phyloP scores from a whole-genome alignment of 2,329 filamentous ascomycete species.

The Aureobasidium sp. region DNA sequence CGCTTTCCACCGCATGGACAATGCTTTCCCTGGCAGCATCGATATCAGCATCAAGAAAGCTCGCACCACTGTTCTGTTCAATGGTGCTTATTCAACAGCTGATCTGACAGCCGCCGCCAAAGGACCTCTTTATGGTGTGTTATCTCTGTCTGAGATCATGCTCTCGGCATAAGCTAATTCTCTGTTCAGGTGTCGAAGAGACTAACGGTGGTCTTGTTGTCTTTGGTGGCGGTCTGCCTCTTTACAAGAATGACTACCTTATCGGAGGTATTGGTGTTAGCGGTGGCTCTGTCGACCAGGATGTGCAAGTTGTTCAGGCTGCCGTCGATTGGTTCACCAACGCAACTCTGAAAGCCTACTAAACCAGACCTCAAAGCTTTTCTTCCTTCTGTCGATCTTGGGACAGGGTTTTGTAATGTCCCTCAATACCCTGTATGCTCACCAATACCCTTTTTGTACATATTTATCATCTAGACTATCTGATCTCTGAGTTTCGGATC shows the following conservation, averaged over 20 bases:
- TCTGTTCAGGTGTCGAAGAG: conserved; percentile 22
- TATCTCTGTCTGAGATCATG: background rate
- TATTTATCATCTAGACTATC: background rate
- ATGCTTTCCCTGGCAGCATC: conserved; percentile 24
- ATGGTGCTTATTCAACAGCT: conserved; percentile 22
- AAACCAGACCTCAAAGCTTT: background rate
- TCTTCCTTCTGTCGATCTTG: background rate
- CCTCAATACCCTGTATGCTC: background rate
- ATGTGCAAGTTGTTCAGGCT: conserved; percentile 20
- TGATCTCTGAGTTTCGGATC: background rate
- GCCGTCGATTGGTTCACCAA: conserved; percentile 12
- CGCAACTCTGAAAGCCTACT: background rate
- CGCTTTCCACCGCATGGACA: conserved; percentile 28
- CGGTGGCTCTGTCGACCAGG: conserved; percentile 26
- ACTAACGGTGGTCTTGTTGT: conserved; percentile 26
- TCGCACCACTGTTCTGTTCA: conserved; percentile 25
- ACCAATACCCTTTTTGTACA: background rate
- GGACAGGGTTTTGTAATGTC: background rate
- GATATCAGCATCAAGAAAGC: conserved; percentile 28
- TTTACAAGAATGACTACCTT: conserved; percentile 24
- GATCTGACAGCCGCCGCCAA: conserved; percentile 23
- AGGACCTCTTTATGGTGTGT: conserved; percentile 12
- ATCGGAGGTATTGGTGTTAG: conserved; percentile 26
- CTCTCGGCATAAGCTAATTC: background rate
- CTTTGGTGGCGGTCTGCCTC: conserved; percentile 25